Base-by-base conservation (phyloP, 2,329 filamentous ascomycete genomes). In the Aspergillus tanneri region DNA sequence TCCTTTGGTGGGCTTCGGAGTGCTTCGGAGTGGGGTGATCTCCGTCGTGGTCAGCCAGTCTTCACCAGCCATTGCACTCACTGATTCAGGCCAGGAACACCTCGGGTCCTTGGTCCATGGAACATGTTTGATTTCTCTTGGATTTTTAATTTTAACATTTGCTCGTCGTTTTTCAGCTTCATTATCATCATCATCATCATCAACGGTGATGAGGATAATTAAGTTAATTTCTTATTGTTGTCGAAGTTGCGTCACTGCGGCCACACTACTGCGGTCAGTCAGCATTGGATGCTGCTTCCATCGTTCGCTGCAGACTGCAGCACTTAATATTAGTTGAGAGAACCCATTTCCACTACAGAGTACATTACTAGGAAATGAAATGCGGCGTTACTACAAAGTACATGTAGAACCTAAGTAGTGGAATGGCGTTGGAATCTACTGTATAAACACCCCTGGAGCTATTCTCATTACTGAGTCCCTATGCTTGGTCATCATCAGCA, bases 1-100 rank as follows among this genome's bases (percentile, higher is more conserved):
- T 51, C 49, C 54, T 50, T 44, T 43, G 49, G 54, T 58, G 53
- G 56, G 43, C 51, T 57, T 36, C 36, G 44, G 35, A 50, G 56
- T 56, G 43, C 51, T 57, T 36, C 36, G 44, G 35, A 50, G 56
- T 56, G 58, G 58, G 50, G 58, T 49, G 58, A 60, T 60, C 58
- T 60, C 57, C 56, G 47, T 48, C 44, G 30, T 46, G 43, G 44
- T 51, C 56, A 46, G 48, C 57, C 54, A 58, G 52, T 58, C 52
- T 49, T 55, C 46, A 49, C 56, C 55, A 57, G 52, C 52, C 54
- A 54, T 53, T 55, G 41, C 43, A 18, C 56, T 53, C 50, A 51
- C 54, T 52, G 52, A 46, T 53, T 54, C 52, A 52, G 48, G 46
- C 50, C 57, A 57, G 54, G 57, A 58, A 60, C 57, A 60, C 54